These are phyloP conservation scores for Erysimum cheiri DNA, from an alignment of 441 rosid genomes.

Conservation along the genomic window DNA sequence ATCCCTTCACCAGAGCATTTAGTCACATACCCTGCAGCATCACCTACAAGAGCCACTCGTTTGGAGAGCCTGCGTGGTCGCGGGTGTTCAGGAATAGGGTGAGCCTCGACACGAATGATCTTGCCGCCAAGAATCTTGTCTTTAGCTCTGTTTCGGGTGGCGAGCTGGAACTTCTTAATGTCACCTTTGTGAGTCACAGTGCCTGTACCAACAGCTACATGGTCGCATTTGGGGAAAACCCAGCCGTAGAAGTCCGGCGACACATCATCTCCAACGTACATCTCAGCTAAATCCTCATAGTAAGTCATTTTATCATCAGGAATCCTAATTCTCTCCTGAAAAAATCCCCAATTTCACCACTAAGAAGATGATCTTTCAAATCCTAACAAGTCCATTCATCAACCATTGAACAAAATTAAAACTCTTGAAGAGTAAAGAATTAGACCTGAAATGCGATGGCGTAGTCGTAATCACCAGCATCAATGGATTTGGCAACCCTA, in stretches of 20 bases:
- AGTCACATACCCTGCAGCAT: constrained; percentile 92
- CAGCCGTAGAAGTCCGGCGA: constrained; percentile 95
- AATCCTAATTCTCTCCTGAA: constrained; percentile 86
- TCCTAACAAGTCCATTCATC: neutral
- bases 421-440: neutral
- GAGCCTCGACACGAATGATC: constrained; percentile 91
- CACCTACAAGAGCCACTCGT: constrained; percentile 84
- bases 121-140: constrained; percentile 88
- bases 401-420: neutral
- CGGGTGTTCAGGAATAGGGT: constrained; percentile 90
- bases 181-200: constrained; percentile 93
- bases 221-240: constrained; percentile 97
- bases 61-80: constrained; percentile 68
- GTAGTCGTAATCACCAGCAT: constrained; percentile 88
- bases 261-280: constrained; percentile 95
- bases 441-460: constrained; percentile 93
- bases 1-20: constrained; percentile 95
- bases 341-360: constrained; percentile 5
- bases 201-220: constrained; percentile 94
- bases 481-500: constrained; percentile 84
- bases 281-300: constrained; percentile 86
- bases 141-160: constrained; percentile 85
- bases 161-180: constrained; percentile 88
- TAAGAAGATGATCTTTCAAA: neutral
- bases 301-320: constrained; percentile 88